Evolutionary conservation across 2,329 filamentous ascomycete species (phyloP).

Genomic region (Beauveria brongniartii): DNA sequence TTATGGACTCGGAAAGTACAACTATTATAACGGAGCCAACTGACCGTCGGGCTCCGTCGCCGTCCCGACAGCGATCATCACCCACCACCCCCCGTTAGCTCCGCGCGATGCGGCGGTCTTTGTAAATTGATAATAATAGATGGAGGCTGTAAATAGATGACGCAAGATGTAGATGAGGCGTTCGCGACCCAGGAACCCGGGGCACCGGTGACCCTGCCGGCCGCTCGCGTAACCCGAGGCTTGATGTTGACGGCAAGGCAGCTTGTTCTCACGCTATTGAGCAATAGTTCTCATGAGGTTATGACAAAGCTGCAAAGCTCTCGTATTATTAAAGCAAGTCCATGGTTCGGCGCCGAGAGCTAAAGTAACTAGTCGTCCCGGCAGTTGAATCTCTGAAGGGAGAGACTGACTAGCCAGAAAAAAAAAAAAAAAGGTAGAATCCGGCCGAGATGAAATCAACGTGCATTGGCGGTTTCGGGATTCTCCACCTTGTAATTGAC

Average conservation of each 20-base stretch:
- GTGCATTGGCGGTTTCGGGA: neutral
- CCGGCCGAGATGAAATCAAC: too few relatives aligned
- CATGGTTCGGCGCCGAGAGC: too few relatives aligned
- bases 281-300: too few relatives aligned
- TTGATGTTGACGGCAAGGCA: neutral
- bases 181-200: neutral
- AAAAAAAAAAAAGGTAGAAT: too few relatives aligned
- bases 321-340: too few relatives aligned
- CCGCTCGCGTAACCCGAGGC: neutral
- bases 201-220: neutral
- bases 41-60: neutral
- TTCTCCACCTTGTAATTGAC: neutral
- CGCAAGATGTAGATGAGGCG: neutral
- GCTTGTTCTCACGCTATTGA: neutral
- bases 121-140: neutral
- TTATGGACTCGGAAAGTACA: too few relatives aligned
- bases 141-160: neutral
- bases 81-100: neutral
- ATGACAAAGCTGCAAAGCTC: too few relatives aligned
- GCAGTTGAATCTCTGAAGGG: too few relatives aligned
- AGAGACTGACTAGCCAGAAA: too few relatives aligned
- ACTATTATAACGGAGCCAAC: constrained; percentile 1
- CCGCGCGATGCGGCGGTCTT: neutral
- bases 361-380: too few relatives aligned
- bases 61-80: neutral